Conservation (phyloP, 768 basidiomycete genomes). For the Tulasnella calospora region DNA sequence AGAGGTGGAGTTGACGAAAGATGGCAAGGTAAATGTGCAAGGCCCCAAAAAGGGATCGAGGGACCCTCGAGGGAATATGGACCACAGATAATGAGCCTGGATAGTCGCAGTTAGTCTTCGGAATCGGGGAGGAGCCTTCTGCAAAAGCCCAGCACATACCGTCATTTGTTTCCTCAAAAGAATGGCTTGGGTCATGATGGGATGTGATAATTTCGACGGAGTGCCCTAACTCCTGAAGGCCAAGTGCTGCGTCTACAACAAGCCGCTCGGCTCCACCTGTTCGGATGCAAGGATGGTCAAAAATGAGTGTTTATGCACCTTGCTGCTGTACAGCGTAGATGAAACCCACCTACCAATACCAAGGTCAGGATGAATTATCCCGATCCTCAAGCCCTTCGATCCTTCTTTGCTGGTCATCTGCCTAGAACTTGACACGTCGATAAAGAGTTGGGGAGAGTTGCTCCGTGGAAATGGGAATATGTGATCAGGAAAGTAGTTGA, state of each 20-base stretch:
- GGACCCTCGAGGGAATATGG: conserved; percentile 67
- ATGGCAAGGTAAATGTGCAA: conserved; percentile 89
- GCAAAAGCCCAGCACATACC: conserved; percentile 47
- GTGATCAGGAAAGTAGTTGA: background rate
- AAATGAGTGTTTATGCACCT: background rate
- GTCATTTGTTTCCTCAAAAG: conserved; percentile 90
- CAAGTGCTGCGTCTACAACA: conserved; percentile 90
- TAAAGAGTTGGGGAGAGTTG: background rate
- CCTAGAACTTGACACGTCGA: background rate
- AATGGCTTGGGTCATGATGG: conserved; percentile 78
- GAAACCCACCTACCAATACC: conserved; percentile 65
- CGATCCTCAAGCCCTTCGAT: conserved; percentile 43
- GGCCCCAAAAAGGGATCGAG: conserved; percentile 70
- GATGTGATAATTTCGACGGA: conserved; percentile 87
- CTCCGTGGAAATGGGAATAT: background rate
- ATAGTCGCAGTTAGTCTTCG: background rate
- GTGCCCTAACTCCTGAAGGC: conserved; percentile 79
- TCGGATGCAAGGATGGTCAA: background rate
- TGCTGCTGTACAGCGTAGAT: background rate
- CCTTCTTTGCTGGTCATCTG: background rate
- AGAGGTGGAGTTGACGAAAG: conserved; percentile 79
- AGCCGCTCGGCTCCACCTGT: conserved; percentile 92
- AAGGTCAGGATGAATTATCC: conserved; percentile 90
- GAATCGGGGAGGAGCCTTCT: background rate
- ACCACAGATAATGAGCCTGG: conserved; percentile 76